Percentiles rank a stretch among this genome's conserved stretches.
Evolutionary conservation across 2,329 filamentous ascomycete genomes (phyloP).

Genomic region (Microsporum audouinii): DNA sequence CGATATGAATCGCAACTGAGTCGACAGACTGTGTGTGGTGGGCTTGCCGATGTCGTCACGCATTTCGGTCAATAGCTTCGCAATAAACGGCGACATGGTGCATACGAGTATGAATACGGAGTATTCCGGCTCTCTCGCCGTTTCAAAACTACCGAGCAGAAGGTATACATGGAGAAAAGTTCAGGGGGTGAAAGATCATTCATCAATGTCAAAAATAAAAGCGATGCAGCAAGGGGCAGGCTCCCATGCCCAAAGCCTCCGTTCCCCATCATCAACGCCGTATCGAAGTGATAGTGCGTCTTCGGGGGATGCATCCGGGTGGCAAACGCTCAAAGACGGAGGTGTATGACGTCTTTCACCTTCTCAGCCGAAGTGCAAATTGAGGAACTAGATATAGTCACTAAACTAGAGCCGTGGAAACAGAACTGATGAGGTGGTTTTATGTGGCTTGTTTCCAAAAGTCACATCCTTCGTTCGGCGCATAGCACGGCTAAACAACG

Average conservation of each 20-base stretch:
- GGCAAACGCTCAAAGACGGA: conserved; percentile 1
- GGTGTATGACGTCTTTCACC: neutral
- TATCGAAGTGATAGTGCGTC: neutral
- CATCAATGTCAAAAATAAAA: neutral
- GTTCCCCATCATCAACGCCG: neutral
- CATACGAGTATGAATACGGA: neutral
- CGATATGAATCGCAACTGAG: neutral
- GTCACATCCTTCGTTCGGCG: neutral
- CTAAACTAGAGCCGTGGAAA: neutral
- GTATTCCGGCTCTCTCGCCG: neutral
- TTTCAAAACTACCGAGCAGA: neutral
- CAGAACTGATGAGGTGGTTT: neutral
- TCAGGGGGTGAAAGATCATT: neutral
- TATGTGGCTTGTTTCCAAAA: neutral
- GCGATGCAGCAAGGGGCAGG: neutral
- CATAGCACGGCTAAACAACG: neutral
- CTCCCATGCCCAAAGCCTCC: neutral
- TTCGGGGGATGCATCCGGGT: neutral
- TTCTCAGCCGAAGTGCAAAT: neutral
- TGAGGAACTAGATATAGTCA: neutral
- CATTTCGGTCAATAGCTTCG: neutral
- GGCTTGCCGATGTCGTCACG: neutral
- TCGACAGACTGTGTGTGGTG: neutral
- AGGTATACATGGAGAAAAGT: neutral
- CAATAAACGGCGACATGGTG: neutral